Conservation (phyloP, 179 eudicot genomes). For the Amaranthus tricolor region DNA sequence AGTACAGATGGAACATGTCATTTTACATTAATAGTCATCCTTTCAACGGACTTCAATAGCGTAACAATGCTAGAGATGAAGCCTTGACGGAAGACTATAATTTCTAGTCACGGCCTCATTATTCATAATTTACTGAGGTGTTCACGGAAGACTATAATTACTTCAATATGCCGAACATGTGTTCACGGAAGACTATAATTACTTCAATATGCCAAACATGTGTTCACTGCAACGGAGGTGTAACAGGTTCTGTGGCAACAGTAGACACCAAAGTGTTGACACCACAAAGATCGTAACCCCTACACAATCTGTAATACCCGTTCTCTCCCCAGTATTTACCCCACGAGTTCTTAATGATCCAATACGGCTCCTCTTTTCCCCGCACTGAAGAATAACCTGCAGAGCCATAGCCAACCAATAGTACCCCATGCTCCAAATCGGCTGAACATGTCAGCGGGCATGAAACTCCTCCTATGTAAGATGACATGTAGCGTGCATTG, state of each 20-base stretch:
- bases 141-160: no score
- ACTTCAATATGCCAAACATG: background rate
- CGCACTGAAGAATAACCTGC: conserved; percentile 52
- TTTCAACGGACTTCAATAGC: background rate
- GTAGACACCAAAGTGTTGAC: conserved; percentile 88
- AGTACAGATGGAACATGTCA: background rate
- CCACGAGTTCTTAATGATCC: conserved; percentile 98
- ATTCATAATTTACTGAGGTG: conserved; percentile 1
- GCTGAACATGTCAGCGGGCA: conserved; percentile 78
- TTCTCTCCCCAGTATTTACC: conserved; percentile 79
- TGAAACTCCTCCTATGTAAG: conserved; percentile 78
- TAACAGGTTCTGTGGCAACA: conserved; percentile 46
- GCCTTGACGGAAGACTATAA: background rate
- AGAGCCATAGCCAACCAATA: conserved; percentile 75
- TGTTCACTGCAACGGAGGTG: conserved; percentile 16
- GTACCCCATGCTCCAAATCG: conserved; percentile 71
- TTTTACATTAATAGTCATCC: background rate
- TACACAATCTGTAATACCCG: conserved; percentile 82
- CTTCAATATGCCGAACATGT: no score
- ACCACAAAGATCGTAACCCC: conserved; percentile 77
- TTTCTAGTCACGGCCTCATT: background rate
- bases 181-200: no score
- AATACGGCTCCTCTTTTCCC: conserved; percentile 69
- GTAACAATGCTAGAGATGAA: background rate
- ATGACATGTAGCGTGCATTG: conserved; percentile 81